A percentile compares a stretch with the other conserved stretches of the same genome.
These are phyloP conservation scores for Cryptococcus sp. DNA, from an alignment of 1,284 basidiomycete species.

Conservation along the genomic window DNA sequence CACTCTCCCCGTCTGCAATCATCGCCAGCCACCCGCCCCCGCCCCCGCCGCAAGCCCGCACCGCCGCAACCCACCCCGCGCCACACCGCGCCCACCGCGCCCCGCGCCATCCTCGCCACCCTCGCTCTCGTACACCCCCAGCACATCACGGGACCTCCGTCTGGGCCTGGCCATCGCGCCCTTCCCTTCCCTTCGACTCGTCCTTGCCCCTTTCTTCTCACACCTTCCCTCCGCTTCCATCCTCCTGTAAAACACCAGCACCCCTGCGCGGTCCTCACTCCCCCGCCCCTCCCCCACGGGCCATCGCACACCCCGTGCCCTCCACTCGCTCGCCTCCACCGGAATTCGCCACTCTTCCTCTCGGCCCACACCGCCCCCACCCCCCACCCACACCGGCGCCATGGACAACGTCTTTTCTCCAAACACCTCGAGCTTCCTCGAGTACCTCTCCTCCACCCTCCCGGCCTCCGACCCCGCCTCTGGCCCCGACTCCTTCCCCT, in stretches of 20 bases:
- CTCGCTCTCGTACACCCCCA: too few relatives aligned
- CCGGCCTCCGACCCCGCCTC: constrained; percentile 5
- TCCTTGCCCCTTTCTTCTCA: too few relatives aligned
- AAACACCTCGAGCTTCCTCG: constrained; percentile 44
- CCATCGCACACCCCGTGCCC: neutral
- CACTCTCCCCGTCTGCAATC: neutral
- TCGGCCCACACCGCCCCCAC: neutral
- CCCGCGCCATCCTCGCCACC: too few relatives aligned
- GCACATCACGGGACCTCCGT: too few relatives aligned
- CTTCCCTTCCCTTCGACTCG: too few relatives aligned
- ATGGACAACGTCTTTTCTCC: constrained; percentile 38
- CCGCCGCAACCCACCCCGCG: too few relatives aligned
- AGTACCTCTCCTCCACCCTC: constrained; percentile 29
- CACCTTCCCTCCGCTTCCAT: too few relatives aligned
- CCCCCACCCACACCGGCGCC: neutral
- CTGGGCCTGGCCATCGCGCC: too few relatives aligned
- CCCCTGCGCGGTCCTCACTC: neutral
- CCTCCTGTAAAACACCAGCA: too few relatives aligned
- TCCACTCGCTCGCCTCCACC: neutral
- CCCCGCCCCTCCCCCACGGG: neutral
- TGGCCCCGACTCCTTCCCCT: constrained; percentile 1
- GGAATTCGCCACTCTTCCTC: neutral
- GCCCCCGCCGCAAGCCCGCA: too few relatives aligned
- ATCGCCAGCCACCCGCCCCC: too few relatives aligned
- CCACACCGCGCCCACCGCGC: too few relatives aligned